Evolutionary conservation across 805 yeast species (phyloP).

Genomic region (Sugiyamaella americana): DNA sequence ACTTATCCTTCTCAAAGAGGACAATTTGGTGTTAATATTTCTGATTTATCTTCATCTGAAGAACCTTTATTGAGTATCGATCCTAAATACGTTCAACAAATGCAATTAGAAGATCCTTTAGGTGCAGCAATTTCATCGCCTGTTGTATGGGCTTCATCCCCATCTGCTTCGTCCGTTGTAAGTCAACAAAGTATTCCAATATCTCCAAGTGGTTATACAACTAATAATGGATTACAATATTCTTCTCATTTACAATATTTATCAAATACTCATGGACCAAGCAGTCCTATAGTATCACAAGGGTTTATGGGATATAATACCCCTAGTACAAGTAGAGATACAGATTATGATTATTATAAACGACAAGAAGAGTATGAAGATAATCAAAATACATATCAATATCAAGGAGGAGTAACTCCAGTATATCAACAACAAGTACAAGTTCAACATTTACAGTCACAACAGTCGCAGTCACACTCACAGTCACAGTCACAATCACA

Average conservation of each 20-base stretch:
- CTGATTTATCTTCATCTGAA: conserved; percentile 2
- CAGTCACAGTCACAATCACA: no score
- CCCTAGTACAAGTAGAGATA: neutral
- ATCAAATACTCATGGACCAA: neutral
- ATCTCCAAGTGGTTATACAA: conserved; percentile 7
- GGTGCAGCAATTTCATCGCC: conserved; percentile 7
- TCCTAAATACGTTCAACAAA: conserved; percentile 10
- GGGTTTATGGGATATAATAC: neutral
- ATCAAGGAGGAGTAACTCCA: neutral
- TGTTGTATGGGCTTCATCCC: conserved; percentile 8
- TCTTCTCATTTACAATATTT: neutral
- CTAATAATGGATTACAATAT: neutral
- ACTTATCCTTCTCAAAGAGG: conserved; percentile 5
- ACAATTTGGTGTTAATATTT: neutral
- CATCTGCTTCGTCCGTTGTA: neutral
- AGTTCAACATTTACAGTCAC: no score
- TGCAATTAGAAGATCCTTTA: conserved; percentile 5
- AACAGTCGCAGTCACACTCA: no score
- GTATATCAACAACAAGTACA: no score
- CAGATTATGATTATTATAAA: conserved; percentile 4
- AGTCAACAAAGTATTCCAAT: conserved; percentile 1
- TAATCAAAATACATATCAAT: no score
- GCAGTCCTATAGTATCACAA: conserved; percentile 2
- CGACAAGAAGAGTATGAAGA: neutral
- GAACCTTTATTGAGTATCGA: conserved; percentile 5